Base-by-base conservation (phyloP, 805 yeast species). In the Yamadazyma kitorensis region DNA sequence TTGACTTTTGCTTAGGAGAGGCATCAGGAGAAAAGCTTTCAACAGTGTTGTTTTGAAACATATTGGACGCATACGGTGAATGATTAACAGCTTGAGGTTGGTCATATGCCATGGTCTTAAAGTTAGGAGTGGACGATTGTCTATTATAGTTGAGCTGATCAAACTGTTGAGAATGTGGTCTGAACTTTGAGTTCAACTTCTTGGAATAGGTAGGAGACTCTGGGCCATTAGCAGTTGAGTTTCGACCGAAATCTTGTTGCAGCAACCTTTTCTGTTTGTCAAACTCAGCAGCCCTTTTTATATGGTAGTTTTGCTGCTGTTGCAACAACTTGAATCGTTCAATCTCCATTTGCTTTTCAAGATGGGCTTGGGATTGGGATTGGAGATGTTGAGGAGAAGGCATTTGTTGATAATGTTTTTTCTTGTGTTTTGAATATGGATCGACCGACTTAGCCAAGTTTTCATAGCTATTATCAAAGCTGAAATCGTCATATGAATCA, bases 261-360 rank as follows among this genome's bases (percentile, higher is more conserved):
- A 40, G 45, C 12, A 30, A 27, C 29, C 46, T 37, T 26, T 42
- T 39, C 13, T 31, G 37, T 17, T 30, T 36, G 23, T 40, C 36
- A 5, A 24, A 28, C 16, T 34, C 40, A 18, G 23, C 27, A 8
- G 47, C 27, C 24, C 51, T 51, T 34, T 54, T 51, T 23, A 52
- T 34, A 18, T 57, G 56, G 44, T 54, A 55, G 24, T 48, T 48
- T 25, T 57, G 61, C 29, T 57, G 62, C 33, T 54, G 58, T 34
- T 59, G 61, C 31, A 61, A 43, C 27, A 42, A 34, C 32, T 49
- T 54, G 41, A 58, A 57, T 26, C 51, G 41, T 34, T 58, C 64
- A 16, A 56, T 54, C 38, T 61, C 67, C 18, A 45, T 41, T 36
- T 58, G 61, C 31, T 53, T 47, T 9, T 50, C 53, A 17, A 39